Evolutionary conservation across 2,329 filamentous ascomycete genomes (phyloP).

Genomic region (Sporothrix mexicana): DNA sequence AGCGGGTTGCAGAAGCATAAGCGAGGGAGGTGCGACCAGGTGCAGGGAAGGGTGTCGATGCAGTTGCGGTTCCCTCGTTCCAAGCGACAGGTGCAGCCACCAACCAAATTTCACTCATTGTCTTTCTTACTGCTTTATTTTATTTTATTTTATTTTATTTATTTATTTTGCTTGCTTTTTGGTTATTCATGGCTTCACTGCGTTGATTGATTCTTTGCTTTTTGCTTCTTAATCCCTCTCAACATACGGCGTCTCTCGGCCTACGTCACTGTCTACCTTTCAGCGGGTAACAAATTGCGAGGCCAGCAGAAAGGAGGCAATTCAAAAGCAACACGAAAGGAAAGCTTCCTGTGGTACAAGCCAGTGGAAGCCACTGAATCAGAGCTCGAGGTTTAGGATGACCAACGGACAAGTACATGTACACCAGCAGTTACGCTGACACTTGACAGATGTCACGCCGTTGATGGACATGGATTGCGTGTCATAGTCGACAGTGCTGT

Average conservation of each 20-base stretch:
- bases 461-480: neutral
- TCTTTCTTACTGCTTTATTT: neutral
- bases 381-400: too few species aligned
- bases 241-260: neutral
- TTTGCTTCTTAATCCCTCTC: neutral
- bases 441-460: neutral
- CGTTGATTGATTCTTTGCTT: neutral
- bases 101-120: neutral
- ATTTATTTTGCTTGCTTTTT: neutral
- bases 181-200: neutral
- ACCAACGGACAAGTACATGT: neutral
- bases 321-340: too few species aligned
- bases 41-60: too few species aligned
- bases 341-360: too few species aligned
- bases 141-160: too few species aligned
- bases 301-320: neutral
- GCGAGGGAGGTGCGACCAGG: neutral
- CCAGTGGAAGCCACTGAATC: too few species aligned
- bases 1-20: neutral
- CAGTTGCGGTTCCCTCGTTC: too few species aligned
- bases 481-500: neutral
- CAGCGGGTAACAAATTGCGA: neutral
- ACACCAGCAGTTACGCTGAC: neutral
- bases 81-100: neutral
- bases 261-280: neutral